Conservation (phyloP, 345 rosid genomes). For the Orychophragmus violaceus region DNA sequence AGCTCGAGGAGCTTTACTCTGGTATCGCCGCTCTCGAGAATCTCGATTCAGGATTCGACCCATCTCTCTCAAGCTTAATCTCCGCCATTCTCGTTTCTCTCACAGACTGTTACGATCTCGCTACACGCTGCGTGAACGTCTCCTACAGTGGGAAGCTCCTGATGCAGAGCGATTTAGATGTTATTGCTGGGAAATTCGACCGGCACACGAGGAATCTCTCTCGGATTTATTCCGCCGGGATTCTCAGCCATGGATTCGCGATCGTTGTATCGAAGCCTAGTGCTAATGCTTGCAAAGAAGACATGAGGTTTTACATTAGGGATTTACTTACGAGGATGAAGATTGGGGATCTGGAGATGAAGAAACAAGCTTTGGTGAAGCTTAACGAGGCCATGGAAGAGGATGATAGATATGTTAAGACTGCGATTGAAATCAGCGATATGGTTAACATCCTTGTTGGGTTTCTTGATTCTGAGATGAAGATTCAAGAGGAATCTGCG, state of each 20-base stretch:
- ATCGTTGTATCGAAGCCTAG: conserved; percentile 77
- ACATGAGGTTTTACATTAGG: conserved; percentile 69
- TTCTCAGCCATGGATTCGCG: conserved; percentile 60
- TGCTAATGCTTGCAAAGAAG: conserved; percentile 59
- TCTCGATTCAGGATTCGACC: conserved; percentile 48
- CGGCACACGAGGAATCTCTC: conserved; percentile 46
- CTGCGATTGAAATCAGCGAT: conserved; percentile 47
- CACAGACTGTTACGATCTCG: conserved; percentile 54
- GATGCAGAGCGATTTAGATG: conserved; percentile 95
- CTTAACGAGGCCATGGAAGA: conserved; percentile 52
- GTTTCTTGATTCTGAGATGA: conserved; percentile 58
- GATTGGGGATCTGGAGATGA: conserved; percentile 80
- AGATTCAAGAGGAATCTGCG: conserved; percentile 56
- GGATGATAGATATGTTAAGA: conserved; percentile 58
- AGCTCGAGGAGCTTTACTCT: conserved; percentile 67
- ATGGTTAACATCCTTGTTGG: conserved; percentile 42
- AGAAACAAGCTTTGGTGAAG: conserved; percentile 64
- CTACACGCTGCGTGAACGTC: conserved; percentile 60
- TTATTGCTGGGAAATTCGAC: conserved; percentile 52
- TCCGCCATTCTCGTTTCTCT: conserved; percentile 40
- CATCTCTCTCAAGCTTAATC: conserved; percentile 40
- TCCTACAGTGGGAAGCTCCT: conserved; percentile 83
- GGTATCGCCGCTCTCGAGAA: conserved; percentile 46
- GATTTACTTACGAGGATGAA: conserved; percentile 91
- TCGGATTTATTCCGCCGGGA: conserved; percentile 56